Percentiles rank a stretch among this genome's conserved stretches.
These are phyloP conservation scores for Agapanthus africanus DNA, from an alignment of 106 monocot genomes.

Conservation along the genomic window DNA sequence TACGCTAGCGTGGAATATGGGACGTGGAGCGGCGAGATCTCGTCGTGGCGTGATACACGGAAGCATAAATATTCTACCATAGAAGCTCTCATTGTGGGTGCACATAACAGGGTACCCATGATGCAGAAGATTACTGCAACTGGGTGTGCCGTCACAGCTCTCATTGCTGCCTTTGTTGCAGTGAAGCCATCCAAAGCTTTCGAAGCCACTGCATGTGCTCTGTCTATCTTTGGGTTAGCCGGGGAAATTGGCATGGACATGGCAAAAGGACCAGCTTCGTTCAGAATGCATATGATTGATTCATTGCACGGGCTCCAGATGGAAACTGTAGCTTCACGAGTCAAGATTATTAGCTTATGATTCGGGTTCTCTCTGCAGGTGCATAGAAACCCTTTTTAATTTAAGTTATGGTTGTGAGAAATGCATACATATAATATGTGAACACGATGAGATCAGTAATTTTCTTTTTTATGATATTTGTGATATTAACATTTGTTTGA, in stretches of 20 bases:
- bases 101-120: conserved; percentile 60
- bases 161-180: conserved; percentile 76
- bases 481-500: background rate
- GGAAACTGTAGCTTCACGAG: conserved; percentile 27
- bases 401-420: background rate
- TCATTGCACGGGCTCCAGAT: conserved; percentile 53
- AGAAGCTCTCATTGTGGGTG: too few species aligned
- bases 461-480: background rate
- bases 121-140: conserved; percentile 88
- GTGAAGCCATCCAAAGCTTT: conserved; percentile 41
- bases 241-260: conserved; percentile 57
- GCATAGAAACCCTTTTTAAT: background rate
- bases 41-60: too few species aligned
- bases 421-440: background rate
- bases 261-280: conserved; percentile 66
- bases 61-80: too few species aligned
- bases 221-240: conserved; percentile 68
- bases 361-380: conserved; percentile 2
- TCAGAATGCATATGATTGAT: conserved; percentile 72
- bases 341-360: conserved; percentile 26
- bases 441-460: background rate
- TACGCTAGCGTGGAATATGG: too few species aligned
- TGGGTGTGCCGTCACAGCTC: conserved; percentile 74
- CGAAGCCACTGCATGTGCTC: conserved; percentile 63
- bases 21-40: too few species aligned